Evolutionary conservation across 2,329 filamentous ascomycete genomes (phyloP).

Genomic region (Aspergillus tubingensis): DNA sequence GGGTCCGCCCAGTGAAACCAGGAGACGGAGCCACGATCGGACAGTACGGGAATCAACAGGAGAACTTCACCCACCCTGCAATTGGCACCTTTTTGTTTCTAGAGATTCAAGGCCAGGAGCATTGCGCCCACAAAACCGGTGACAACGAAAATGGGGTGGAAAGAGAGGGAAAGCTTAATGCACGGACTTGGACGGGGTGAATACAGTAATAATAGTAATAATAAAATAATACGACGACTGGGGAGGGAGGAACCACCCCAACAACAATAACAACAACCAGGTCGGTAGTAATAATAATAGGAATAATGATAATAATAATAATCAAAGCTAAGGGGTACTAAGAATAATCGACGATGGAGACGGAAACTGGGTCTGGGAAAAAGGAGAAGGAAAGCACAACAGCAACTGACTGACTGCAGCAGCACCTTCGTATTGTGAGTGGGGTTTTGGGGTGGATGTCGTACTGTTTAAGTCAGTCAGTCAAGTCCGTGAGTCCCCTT

Average conservation of each 20-base stretch:
- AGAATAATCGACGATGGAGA: neutral
- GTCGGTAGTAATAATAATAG: neutral
- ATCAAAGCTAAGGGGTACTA: neutral
- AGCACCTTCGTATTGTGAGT: constrained; percentile 1
- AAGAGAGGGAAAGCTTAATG: constrained; percentile 3
- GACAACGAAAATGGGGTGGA: neutral
- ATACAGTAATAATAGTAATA: neutral
- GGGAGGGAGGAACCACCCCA: neutral
- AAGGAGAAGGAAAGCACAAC: neutral
- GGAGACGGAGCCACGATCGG: constrained; percentile 16
- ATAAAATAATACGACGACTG: neutral
- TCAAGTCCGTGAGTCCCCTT: neutral
- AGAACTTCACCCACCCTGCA: constrained; percentile 1
- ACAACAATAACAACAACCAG: neutral
- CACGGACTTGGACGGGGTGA: neutral
- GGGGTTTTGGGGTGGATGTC: neutral
- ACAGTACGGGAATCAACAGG: neutral
- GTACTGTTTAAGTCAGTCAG: neutral
- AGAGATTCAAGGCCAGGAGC: neutral
- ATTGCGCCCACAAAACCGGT: neutral
- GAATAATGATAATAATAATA: neutral
- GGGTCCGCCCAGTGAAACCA: constrained; percentile 31
- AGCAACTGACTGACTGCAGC: neutral
- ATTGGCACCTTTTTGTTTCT: constrained; percentile 3
- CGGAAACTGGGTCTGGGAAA: neutral